These are phyloP conservation scores for Cryptococcus depauperatus DNA, from an alignment of 1,284 basidiomycete species.

Conservation along the genomic window DNA sequence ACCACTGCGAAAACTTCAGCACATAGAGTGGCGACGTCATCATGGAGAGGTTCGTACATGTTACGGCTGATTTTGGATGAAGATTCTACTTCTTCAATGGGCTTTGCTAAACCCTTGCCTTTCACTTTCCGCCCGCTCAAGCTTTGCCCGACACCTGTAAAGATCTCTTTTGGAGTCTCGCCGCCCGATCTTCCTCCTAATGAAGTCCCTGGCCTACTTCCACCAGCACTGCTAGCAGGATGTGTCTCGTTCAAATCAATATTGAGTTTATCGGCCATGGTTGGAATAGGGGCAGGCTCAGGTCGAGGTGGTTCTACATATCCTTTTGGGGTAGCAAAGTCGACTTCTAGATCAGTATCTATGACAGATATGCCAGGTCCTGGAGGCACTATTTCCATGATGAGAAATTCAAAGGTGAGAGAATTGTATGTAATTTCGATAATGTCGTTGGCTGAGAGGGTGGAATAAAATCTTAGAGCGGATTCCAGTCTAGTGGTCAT, in stretches of 20 bases:
- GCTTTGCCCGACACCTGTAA: conserved; percentile 87
- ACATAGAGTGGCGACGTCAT: not conserved
- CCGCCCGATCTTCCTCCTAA: conserved; percentile 37
- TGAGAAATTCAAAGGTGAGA: conserved; percentile 86
- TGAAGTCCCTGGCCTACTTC: conserved; percentile 64
- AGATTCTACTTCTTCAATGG: conserved; percentile 67
- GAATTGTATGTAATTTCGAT: conserved; percentile 88
- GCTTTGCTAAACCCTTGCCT: conserved; percentile 79
- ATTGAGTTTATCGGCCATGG: conserved; percentile 95
- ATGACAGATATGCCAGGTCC: conserved; percentile 82
- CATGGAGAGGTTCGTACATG: conserved; percentile 53
- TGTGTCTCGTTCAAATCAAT: conserved; percentile 81
- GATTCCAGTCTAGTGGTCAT: conserved; percentile 72
- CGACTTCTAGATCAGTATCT: conserved; percentile 79
- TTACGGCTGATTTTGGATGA: conserved; percentile 81
- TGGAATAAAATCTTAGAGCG: conserved; percentile 88
- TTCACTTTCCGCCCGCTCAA: conserved; percentile 80
- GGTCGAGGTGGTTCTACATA: conserved; percentile 83
- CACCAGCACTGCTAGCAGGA: conserved; percentile 52
- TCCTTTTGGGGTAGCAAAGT: conserved; percentile 55
- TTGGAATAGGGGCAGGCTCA: conserved; percentile 69
- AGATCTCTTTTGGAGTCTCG: conserved; percentile 65
- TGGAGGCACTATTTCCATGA: conserved; percentile 88
- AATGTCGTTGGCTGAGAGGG: conserved; percentile 79
- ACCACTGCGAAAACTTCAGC: too few species aligned